Evolutionary conservation across 345 rosid species (phyloP).

Genomic region (Brassica incana): DNA sequence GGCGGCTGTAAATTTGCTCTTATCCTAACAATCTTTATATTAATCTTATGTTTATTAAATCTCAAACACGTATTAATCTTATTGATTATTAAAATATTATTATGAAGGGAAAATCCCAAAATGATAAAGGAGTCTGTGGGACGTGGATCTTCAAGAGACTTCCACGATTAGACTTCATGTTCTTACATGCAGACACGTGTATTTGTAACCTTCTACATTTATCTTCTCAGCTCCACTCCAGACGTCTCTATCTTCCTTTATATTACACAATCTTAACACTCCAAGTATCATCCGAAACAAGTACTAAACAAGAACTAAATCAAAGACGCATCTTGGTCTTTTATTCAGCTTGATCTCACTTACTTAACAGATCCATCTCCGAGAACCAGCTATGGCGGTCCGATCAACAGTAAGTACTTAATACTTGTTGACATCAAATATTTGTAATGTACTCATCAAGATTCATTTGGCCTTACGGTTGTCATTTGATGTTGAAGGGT

Average conservation of each 20-base stretch:
- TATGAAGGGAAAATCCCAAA: background rate
- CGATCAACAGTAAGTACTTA: constrained; percentile 44
- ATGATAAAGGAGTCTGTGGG: constrained; percentile 3
- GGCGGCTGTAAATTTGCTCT: background rate
- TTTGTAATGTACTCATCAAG: background rate
- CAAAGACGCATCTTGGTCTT: background rate
- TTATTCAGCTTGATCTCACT: background rate
- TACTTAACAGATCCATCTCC: background rate
- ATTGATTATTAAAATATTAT: background rate
- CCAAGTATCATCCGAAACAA: constrained; percentile 1
- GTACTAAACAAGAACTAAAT: background rate
- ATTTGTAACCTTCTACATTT: background rate
- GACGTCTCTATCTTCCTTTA: constrained; percentile 37
- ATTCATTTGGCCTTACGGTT: background rate
- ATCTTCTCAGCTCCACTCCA: constrained; percentile 51
- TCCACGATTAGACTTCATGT: constrained; percentile 40
- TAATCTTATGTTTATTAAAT: background rate
- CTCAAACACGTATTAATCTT: background rate
- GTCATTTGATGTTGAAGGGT: constrained; percentile 37
- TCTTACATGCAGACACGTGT: constrained; percentile 31
- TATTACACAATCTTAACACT: constrained; percentile 10
- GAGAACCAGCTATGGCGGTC: constrained; percentile 39
- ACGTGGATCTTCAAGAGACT: constrained; percentile 54
- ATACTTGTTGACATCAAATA: background rate
- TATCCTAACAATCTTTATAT: background rate